phyloP scores from a whole-genome alignment of 2,329 filamentous ascomycete genomes.

The Periglandula ipomoeae region DNA sequence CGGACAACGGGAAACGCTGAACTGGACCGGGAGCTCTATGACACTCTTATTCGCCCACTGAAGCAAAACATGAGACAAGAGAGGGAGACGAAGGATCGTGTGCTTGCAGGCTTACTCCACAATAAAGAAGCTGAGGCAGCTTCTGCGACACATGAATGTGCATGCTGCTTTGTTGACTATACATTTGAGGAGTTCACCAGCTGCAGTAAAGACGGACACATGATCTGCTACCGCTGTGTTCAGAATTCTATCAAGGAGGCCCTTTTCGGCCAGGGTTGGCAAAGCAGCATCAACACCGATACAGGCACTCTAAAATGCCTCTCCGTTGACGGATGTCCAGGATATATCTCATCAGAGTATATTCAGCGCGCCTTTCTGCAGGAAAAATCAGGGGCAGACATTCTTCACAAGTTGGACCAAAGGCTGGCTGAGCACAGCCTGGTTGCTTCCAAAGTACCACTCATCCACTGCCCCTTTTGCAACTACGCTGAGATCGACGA shows the following conservation, averaged over 20 bases:
- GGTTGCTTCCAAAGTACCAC: slow-evolving; percentile 60
- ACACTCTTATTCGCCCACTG: slow-evolving; percentile 46
- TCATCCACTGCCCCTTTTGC: slow-evolving; percentile 85
- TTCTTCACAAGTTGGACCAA: slow-evolving; percentile 67
- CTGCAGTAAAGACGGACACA: slow-evolving; percentile 61
- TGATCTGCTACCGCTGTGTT: slow-evolving; percentile 76
- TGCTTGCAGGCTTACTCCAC: slow-evolving; percentile 45
- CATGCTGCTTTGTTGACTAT: slow-evolving; percentile 65
- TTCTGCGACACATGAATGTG: slow-evolving; percentile 57
- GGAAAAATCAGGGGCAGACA: slow-evolving; percentile 60
- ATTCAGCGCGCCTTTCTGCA: slow-evolving; percentile 64
- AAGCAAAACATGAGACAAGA: slow-evolving; percentile 32
- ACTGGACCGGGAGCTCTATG: slow-evolving; percentile 53
- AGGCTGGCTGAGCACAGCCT: slow-evolving; percentile 70
- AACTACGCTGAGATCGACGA: slow-evolving; percentile 83
- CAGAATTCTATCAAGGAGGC: slow-evolving; percentile 76
- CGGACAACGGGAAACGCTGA: slow-evolving; percentile 57
- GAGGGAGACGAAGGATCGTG: slow-evolving; percentile 42
- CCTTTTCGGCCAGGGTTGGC: slow-evolving; percentile 88
- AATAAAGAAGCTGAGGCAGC: slow-evolving; percentile 48
- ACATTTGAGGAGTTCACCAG: slow-evolving; percentile 66
- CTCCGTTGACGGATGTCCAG: slow-evolving; percentile 69
- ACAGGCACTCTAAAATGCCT: slow-evolving; percentile 73
- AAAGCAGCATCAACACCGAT: slow-evolving; percentile 63
- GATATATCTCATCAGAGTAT: slow-evolving; percentile 60